Percentiles rank a stretch among this genome's conserved stretches.
Conservation (phyloP, 2,329 filamentous ascomycete genomes). For the Ophiognomonia clavigignenti-juglandacearum region DNA sequence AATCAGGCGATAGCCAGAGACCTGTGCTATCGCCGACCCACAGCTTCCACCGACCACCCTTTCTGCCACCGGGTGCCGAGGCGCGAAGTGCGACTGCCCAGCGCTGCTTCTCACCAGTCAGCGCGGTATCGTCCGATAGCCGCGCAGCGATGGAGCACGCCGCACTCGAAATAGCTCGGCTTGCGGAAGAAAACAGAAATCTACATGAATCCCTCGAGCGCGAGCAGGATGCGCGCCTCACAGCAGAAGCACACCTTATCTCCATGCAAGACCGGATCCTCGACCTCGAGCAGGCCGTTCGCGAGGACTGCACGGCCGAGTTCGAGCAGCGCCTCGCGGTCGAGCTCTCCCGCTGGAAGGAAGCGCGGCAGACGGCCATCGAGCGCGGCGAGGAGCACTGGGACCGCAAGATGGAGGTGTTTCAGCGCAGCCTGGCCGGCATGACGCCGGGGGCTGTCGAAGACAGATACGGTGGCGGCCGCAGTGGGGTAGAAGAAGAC, state of each 20-base stretch:
- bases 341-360: slow-evolving; percentile 79
- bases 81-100: slow-evolving; percentile 20
- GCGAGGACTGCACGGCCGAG: slow-evolving; percentile 83
- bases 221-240: slow-evolving; percentile 64
- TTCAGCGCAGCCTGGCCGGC: slow-evolving; percentile 45
- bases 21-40: slow-evolving; percentile 25
- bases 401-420: slow-evolving; percentile 71
- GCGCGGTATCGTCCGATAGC: slow-evolving; percentile 40
- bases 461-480: slow-evolving; percentile 43
- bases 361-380: slow-evolving; percentile 69
- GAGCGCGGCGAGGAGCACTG: slow-evolving; percentile 80
- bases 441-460: no score
- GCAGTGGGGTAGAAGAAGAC: slow-evolving; percentile 41
- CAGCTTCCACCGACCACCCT: slow-evolving; percentile 31
- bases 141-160: slow-evolving; percentile 77
- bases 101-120: slow-evolving; percentile 35
- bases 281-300: slow-evolving; percentile 74
- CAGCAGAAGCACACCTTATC: slow-evolving; percentile 69
- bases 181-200: slow-evolving; percentile 72
- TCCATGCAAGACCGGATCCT: slow-evolving; percentile 62
- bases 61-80: slow-evolving; percentile 33
- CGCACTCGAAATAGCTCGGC: slow-evolving; percentile 73
- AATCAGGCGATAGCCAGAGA: slow-evolving; percentile 19
- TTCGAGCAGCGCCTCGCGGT: slow-evolving; percentile 73
- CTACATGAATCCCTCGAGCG: slow-evolving; percentile 64